Base-by-base conservation (phyloP, 352 stramenopile genomes). In the Achlya hypogyna region DNA sequence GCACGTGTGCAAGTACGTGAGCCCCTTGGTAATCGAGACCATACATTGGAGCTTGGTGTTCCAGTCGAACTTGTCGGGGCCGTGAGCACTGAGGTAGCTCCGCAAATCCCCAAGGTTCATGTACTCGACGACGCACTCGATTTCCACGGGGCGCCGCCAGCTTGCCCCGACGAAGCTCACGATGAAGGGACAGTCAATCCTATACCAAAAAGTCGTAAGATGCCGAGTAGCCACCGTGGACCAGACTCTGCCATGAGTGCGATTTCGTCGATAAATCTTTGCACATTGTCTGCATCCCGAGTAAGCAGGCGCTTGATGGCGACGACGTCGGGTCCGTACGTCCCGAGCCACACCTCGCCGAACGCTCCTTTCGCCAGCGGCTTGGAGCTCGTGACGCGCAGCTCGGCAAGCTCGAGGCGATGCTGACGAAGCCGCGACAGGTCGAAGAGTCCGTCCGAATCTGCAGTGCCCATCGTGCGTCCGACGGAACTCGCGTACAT, bases 251-350 rank as follows among this genome's bases (percentile, higher is more conserved):
- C n/a, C 18, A 73, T 74, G 42, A 89, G 67, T 40, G 74, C 71
- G 62, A 88, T 86, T 66, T 89, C 81, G 38, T 69, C 67, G 1
- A 79, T 74, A 42, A 89, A 76, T 9, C 64, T 71, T 59, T 89
- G 79, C 40, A 88, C 60, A 8, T 20, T 16, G 22, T 49, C 28
- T 8, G 47, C 28, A 2, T 23, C 23, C 4, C 10, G 42, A 12
- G 14, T 38, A 2, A 29, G 18, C 5, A 67, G 47, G 20, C 60
- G 60, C 35, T 67, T 67, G 38, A 67, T 35, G 20, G 60, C 60
- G 12, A 67, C 47, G 6, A 14, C 16, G 5, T 49, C 16, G 27
- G 28, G 38, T 18, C 51, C 51, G 51, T 67, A 67, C 0, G 12
- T 12, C 5, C 40, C 60, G 6, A 67, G 25, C 60, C 51, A 40